These are phyloP conservation scores for Lichina pygmaea DNA, from an alignment of 495 filamentous ascomycete genomes.

Conservation along the genomic window DNA sequence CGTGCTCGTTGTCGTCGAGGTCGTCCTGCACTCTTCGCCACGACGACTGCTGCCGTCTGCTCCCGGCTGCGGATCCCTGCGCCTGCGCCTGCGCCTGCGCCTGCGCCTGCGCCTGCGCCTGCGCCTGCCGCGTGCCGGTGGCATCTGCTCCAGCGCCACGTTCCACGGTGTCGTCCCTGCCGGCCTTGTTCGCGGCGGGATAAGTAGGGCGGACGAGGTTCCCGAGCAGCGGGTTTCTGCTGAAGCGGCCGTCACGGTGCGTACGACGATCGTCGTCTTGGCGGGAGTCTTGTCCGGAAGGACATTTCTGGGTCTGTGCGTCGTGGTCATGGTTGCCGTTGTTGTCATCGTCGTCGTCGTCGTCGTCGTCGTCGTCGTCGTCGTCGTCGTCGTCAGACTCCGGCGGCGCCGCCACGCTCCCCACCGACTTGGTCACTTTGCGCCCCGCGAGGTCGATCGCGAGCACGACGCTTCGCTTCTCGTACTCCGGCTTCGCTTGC, in stretches of 20 bases:
- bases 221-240: constrained; percentile 60
- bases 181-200: constrained; percentile 15
- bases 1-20: constrained; percentile 66
- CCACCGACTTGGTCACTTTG: constrained; percentile 54
- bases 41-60: constrained; percentile 17
- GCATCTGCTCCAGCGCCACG: background rate
- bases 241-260: constrained; percentile 41
- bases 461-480: constrained; percentile 70
- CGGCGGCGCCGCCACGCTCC: constrained; percentile 20
- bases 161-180: background rate
- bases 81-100: too few species aligned
- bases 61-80: constrained; percentile 5
- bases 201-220: constrained; percentile 59
- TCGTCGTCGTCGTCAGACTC: constrained; percentile 20
- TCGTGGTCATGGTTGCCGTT: too few species aligned
- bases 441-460: constrained; percentile 60
- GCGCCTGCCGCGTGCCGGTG: too few species aligned
- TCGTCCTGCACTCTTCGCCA: constrained; percentile 91
- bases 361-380: constrained; percentile 6
- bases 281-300: constrained; percentile 3
- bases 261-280: constrained; percentile 4
- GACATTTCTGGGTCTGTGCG: background rate
- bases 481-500: constrained; percentile 71
- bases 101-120: background rate
- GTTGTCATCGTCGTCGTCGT: constrained; percentile 4